These are phyloP conservation scores for Fusarium subglutinans DNA, from an alignment of 2,329 filamentous ascomycete genomes.

Conservation along the genomic window DNA sequence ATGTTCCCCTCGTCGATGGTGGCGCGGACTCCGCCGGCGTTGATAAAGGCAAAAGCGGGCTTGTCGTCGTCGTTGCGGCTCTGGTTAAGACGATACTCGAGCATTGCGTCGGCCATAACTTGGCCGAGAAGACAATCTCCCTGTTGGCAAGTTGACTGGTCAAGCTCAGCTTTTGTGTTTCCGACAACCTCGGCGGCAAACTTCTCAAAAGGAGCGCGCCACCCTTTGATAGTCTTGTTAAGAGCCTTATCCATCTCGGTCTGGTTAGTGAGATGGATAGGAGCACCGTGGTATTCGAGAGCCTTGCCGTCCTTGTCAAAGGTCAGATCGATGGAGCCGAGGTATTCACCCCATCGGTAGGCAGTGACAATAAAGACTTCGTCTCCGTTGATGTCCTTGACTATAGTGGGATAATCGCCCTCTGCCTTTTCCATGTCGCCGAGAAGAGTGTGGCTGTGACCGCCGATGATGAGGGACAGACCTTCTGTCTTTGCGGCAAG, in stretches of 20 bases:
- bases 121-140: constrained; percentile 68
- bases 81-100: constrained; percentile 65
- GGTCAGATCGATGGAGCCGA: constrained; percentile 73
- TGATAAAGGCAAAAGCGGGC: constrained; percentile 67
- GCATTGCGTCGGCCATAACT: constrained; percentile 67
- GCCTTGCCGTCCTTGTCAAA: constrained; percentile 70
- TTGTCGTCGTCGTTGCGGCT: constrained; percentile 50
- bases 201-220: constrained; percentile 69
- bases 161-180: constrained; percentile 62
- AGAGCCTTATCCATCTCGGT: constrained; percentile 66
- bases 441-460: constrained; percentile 68
- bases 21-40: constrained; percentile 71
- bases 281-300: constrained; percentile 69
- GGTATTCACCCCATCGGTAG: constrained; percentile 74
- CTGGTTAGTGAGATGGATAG: constrained; percentile 70
- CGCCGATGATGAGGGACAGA: constrained; percentile 74
- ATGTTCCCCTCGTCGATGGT: constrained; percentile 69
- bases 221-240: constrained; percentile 66
- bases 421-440: constrained; percentile 66
- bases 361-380: constrained; percentile 76
- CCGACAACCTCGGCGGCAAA: constrained; percentile 68
- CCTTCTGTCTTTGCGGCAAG: constrained; percentile 68
- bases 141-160: constrained; percentile 66
- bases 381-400: constrained; percentile 67
- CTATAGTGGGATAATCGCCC: constrained; percentile 72